Base-by-base conservation (phyloP, 2,329 filamentous ascomycete species). In the Fusarium humuli region DNA sequence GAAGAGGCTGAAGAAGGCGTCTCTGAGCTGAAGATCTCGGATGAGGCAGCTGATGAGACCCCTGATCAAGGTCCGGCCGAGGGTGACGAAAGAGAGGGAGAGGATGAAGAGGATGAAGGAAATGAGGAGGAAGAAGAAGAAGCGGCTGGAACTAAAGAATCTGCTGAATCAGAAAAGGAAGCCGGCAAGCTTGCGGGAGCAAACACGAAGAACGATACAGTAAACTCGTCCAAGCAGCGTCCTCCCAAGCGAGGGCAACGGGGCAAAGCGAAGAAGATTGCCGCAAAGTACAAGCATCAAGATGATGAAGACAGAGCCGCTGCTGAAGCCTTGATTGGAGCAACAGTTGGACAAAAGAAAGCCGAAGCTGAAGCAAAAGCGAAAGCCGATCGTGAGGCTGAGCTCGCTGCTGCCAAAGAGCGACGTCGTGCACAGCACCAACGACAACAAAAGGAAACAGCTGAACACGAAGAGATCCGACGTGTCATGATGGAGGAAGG, bases 281-380 rank as follows among this genome's bases (percentile, higher is more conserved):
- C 93, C 6, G 84, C 88, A 62, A 98, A 97, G 79, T 99, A 99
- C 81, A 95, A 92, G 47, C 85, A 97, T 73, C 96, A 98, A 84
- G 95, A 98, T 74, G 94, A 97, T 58, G 95, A 97, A 80, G 96
- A 99, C 76, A 93, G 94, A 14, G 88, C 87, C 9, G 87, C 94
- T 0, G 94, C 94, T 32, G 92, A 98, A 80, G 87, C 90, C 25
- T 86, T 98, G n/a, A 89, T 97, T n/a, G 96, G 96, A 41, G 91
- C 93, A 3, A 83, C 86, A 63, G 86, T 87, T 0, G 91, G 91
- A 2, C 87, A 88, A 40, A 86, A 92, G 73, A 90, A 90, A 67
- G 88, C 87, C 16, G 88, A 91, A 73, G 91, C 90, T 4, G 91
- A 93, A 73, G 87, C 88, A 1, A 84, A 86, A 64, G 89, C 89